Evolutionary conservation across 139 green algal species (phyloP), one percentile per base, ranked within the genome.

Genomic region (Tetraselmis striata): DNA sequence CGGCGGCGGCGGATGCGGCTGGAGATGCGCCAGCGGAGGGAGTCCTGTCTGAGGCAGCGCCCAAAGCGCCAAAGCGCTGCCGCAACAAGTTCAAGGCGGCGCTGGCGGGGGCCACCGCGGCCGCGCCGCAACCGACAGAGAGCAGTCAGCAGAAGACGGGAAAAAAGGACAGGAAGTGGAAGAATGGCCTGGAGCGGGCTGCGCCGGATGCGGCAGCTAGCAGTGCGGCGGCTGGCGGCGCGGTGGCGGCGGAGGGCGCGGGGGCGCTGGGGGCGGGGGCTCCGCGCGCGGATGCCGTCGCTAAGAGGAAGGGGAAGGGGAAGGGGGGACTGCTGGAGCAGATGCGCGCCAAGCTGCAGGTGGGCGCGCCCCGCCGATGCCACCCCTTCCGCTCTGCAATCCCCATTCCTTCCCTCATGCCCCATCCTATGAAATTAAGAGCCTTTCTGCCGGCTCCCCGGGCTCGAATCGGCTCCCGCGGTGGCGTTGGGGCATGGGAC

Each of bases 291-390:
- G 77, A 26, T 2, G 29, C 2, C 31, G 28, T 27, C 1, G 59
- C 26, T 2, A 67, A 81, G 29, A 31, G 83, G 5, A 11, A 81
- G 77, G 74, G 77, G 29, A 75, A 83, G 82, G 18, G 30, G 25
- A 2, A 26, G 23, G 28, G 30, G 32, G 79, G 84, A 74, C 45
- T 96, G 80, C 82, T 98, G 80, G 84, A 90, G 29, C 90, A 94
- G 86, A 93, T 98, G 90, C 85, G 87, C 0, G 88, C 90, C 23
- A 83, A 86, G 31, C 86, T 98, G 79, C 77, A 85, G 76, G 93
- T 67, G n/a, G n/a, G n/a, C n/a, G n/a, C n/a, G n/a, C n/a, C n/a
- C n/a, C n/a, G n/a, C n/a, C n/a, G n/a, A n/a, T n/a, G n/a, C n/a
- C n/a, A n/a, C n/a, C n/a, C n/a, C n/a, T n/a, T n/a, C n/a, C n/a